A percentile compares a stretch with the other conserved stretches of the same genome.
Conservation (phyloP, 2,329 filamentous ascomycete species). For the Herpotrichia juniperi region DNA sequence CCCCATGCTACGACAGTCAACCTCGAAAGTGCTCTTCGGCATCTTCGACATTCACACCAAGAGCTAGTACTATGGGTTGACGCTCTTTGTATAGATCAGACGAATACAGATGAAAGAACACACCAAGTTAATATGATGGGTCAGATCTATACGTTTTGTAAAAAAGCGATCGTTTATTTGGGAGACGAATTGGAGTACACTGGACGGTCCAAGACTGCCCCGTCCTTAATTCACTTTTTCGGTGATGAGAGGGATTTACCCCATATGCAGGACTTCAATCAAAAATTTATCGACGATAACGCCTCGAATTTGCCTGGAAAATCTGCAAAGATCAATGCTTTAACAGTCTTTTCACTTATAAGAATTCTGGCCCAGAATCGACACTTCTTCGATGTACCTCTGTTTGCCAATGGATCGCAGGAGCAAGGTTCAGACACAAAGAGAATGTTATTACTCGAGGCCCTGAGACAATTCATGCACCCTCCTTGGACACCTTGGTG, state of each 20-base stretch:
- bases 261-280: background rate
- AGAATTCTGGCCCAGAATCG: background rate
- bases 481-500: conserved; percentile 13
- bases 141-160: conserved; percentile 14
- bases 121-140: conserved; percentile 19
- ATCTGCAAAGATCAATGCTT: background rate
- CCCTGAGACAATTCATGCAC: conserved; percentile 1
- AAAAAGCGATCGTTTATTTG: conserved; percentile 15
- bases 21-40: conserved; percentile 15
- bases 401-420: background rate
- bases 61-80: conserved; percentile 17
- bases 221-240: background rate
- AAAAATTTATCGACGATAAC: no score
- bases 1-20: conserved; percentile 4
- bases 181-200: conserved; percentile 5
- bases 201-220: background rate
- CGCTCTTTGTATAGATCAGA: conserved; percentile 24
- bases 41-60: conserved; percentile 4
- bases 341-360: conserved; percentile 1
- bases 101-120: conserved; percentile 12
- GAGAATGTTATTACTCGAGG: background rate
- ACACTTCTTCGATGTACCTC: background rate
- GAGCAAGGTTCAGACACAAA: conserved; percentile 2
- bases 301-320: background rate
- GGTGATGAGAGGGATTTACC: background rate